Base-by-base conservation (phyloP, 2,329 filamentous ascomycete species). In the Aspergillus brasiliensis region DNA sequence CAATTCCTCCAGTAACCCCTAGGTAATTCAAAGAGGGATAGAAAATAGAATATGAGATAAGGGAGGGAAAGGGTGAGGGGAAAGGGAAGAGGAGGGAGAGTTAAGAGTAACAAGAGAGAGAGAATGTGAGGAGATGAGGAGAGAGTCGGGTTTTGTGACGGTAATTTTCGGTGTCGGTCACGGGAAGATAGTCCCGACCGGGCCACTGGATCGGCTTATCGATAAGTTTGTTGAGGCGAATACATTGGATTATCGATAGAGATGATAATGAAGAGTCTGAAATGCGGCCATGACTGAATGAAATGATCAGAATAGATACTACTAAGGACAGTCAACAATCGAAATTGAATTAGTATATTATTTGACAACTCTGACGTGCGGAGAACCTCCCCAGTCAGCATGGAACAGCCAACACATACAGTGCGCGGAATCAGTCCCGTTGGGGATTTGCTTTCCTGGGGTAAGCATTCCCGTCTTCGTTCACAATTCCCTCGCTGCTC, bases 391-490 rank as follows among this genome's bases (percentile, higher is more conserved):
- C 10, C 40, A 21, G 40, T 13, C 40, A 13, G 10, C 10, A 44
- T 13, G 17, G 8, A 19, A 42, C 31, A 19, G 23, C 25, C 51
- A 54, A 13, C 51, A 13, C 38, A 44, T 25, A 3, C 13, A 17
- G 8, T 5, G 38, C 52, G 52, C 52, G 52, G 38, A 55, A 55
- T 55, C 52, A 55, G 52, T 47, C 57, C 47, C 25, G n/a, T 57
- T 59, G 57, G 53, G 57, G 53, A 40, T 40, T 57, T 55, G 25
- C 55, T 56, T 58, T 58, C 54, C 58, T 60, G 52, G 57, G 63
- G 65, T 59, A 63, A 57, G 59, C 55, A 60, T 52, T 56, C 54
- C 60, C 57, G 60, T 44, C 23, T 19, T n/a, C 7, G 27, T 42
- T 56, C 56, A 44, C 42, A 27, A 6, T 49, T 28, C 13, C 15